Evolutionary conservation across 2,329 filamentous ascomycete species (phyloP), one percentile per base, ranked within the genome.

Genomic region (Thermochaetoides dissita): DNA sequence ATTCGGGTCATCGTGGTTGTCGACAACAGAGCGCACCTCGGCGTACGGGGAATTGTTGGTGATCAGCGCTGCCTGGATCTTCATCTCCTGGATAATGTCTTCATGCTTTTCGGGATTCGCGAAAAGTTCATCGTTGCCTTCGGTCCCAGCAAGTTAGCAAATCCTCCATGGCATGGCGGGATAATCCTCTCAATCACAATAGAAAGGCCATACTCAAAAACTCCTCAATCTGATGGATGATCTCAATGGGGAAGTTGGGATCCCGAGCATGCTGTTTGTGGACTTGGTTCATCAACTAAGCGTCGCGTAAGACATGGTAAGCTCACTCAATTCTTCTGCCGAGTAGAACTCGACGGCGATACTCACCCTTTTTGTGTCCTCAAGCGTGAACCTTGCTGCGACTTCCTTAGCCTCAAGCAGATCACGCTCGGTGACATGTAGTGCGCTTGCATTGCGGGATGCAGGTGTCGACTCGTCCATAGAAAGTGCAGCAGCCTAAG

Each of bases 1-100:
- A 4, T 48, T 55, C 2, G 64, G 60, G 42, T 72, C 65, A 52
- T 76, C 73, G 41, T 71, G 69, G 51, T 75, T 74, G 53, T 68
- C 66, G 11, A 74, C 69, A 2, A 73, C 69, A 32, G 71, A 68
- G 39, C 71, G 68, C 28, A 73, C 70, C 53, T 75, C 71, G 44
- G 72, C 65, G 49, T 75, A 76, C 3, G 72, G 72, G 37, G 69
- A 73, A 53, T 73, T 69, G 50, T 69, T 69, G 38, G 64, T 70
- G 46, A 73, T 69, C 43, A 74, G 60, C 3, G 69, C 69, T 1
- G 68, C 67, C 55, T 74, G 68, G 17, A 72, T 58, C 53, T 71
- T 73, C 66, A 74, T 72, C 56, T 71, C 67, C 41, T 65, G 60
- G 37, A 73, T 69, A 17, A 71, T 52, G 8, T 66, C 59, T 45